Evolutionary conservation across 768 basidiomycete genomes (phyloP).

Genomic region (Pisolithus orientalis): DNA sequence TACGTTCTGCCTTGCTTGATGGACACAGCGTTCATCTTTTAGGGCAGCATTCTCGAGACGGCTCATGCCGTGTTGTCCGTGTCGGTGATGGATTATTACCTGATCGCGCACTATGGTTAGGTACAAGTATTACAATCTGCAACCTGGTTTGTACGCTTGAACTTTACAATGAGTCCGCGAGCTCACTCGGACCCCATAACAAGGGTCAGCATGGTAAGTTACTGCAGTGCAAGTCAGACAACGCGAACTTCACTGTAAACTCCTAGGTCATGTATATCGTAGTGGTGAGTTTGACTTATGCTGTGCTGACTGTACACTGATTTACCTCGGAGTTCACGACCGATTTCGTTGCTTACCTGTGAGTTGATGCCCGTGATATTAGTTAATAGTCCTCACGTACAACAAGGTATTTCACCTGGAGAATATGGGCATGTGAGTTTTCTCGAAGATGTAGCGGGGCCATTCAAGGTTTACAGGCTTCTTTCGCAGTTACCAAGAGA

Average conservation of each 20-base stretch:
- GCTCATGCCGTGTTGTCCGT: constrained; percentile 5
- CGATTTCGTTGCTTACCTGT: constrained; percentile 4
- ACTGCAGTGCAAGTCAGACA: neutral
- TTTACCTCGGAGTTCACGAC: neutral
- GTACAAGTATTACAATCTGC: neutral
- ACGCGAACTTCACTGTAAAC: neutral
- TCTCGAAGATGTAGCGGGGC: no score
- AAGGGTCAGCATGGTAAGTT: neutral
- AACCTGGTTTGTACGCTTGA: neutral
- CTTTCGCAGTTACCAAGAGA: neutral
- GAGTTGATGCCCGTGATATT: neutral
- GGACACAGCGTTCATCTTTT: no score
- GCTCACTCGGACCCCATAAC: neutral
- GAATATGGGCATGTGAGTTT: constrained; percentile 4
- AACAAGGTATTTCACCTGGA: constrained; percentile 6
- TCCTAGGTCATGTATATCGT: constrained; percentile 1
- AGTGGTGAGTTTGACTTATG: neutral
- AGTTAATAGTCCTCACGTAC: neutral
- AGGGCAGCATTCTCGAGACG: neutral
- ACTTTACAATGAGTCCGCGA: neutral
- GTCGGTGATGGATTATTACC: constrained; percentile 4
- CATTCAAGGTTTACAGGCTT: neutral
- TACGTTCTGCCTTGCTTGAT: neutral
- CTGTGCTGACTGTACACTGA: neutral
- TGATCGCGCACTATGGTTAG: constrained; percentile 1